phyloP scores from a whole-genome alignment of 2,329 filamentous ascomycete genomes.

The Ambrosiella cleistominuta region DNA sequence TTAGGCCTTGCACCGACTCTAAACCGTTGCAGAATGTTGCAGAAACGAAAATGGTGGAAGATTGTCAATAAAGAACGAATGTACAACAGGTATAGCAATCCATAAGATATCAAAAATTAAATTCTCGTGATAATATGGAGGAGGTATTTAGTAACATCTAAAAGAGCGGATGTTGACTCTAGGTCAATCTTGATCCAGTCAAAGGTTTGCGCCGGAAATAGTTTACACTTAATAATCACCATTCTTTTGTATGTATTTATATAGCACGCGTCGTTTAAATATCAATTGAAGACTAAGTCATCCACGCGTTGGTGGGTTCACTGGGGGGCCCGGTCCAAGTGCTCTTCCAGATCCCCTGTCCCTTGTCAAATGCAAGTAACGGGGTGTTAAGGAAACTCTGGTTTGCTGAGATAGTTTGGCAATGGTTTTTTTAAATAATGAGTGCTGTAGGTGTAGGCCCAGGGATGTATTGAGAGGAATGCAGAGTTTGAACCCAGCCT shows the following conservation, averaged over 20 bases:
- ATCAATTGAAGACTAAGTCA: slow-evolving; percentile 11
- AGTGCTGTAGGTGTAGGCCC: background rate
- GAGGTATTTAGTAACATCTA: too few species aligned
- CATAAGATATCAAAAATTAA: background rate
- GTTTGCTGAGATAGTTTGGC: background rate
- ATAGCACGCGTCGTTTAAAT: background rate
- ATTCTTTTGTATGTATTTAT: background rate
- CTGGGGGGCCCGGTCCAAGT: background rate
- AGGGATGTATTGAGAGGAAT: background rate
- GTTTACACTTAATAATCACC: too few species aligned
- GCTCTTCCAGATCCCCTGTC: background rate
- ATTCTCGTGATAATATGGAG: background rate
- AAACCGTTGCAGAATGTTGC: background rate
- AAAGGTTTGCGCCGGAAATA: too few species aligned
- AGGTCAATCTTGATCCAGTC: too few species aligned
- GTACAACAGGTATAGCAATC: background rate
- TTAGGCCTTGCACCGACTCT: background rate
- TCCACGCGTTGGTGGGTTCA: background rate
- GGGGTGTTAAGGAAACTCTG: background rate
- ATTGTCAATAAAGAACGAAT: background rate
- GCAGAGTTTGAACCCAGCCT: background rate
- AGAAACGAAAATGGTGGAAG: background rate
- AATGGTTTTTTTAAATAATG: background rate
- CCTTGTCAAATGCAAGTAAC: background rate
- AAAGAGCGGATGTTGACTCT: too few species aligned